Evolutionary conservation across 352 stramenopile genomes (phyloP), one percentile per base, ranked within the genome.

Genomic region (Peronosclerospora sorghi): DNA sequence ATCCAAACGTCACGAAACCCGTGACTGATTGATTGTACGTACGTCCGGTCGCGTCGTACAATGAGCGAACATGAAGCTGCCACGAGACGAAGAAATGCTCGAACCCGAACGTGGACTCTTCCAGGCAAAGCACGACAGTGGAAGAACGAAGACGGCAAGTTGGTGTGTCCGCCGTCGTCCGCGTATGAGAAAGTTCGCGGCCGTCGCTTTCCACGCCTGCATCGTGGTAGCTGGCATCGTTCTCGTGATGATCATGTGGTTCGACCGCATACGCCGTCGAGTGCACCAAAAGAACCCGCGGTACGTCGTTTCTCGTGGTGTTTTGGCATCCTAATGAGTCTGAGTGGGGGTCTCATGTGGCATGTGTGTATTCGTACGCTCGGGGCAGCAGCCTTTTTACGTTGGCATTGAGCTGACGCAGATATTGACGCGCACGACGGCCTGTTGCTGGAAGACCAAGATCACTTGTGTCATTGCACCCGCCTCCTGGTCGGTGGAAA

Each of bases 381-480:
- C n/a, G n/a, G n/a, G n/a, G n/a, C n/a, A 45, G 24, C 38, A 88
- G 76, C 65, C 66, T 45, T 85, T 85, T 43, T 99, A n/a, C n/a
- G n/a, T n/a, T n/a, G n/a, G n/a, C n/a, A n/a, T n/a, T n/a, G n/a
- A n/a, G n/a, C n/a, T n/a, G n/a, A n/a, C n/a, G n/a, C n/a, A n/a
- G n/a, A n/a, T n/a, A n/a, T n/a, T n/a, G n/a, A n/a, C n/a, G n/a
- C n/a, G n/a, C n/a, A n/a, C n/a, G n/a, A n/a, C n/a, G n/a, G n/a
- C n/a, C n/a, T n/a, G n/a, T n/a, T n/a, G n/a, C n/a, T n/a, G n/a
- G n/a, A n/a, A n/a, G n/a, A n/a, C n/a, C n/a, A n/a, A n/a, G n/a
- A n/a, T n/a, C 63, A 90, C 99, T 7, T 99, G 96, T 53, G 98
- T 96, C 4, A 81, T 99, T 48, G 97, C 96, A 13, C 97, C 97